phyloP scores from a whole-genome alignment of 2,329 filamentous ascomycete genomes.

The Ceratocystis eucalypticola region DNA sequence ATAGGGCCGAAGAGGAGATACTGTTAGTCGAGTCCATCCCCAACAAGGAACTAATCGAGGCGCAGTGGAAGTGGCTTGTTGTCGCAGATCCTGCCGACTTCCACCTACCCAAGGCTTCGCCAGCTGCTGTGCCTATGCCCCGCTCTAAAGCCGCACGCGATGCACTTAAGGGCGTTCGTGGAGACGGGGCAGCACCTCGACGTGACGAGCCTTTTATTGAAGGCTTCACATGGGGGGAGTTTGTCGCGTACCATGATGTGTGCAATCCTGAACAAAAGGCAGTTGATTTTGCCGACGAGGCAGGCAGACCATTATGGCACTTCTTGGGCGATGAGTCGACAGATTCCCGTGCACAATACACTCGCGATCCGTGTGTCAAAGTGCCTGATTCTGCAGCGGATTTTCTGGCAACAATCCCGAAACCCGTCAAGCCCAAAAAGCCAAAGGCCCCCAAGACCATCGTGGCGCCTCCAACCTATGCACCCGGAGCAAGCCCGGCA shows the following conservation, averaged over 20 bases:
- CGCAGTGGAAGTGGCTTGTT: constrained; percentile 74
- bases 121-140: constrained; percentile 56
- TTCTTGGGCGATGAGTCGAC: constrained; percentile 80
- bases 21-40: constrained; percentile 73
- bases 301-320: constrained; percentile 52
- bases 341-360: constrained; percentile 82
- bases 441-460: constrained; percentile 13
- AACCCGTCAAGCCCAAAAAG: constrained; percentile 31
- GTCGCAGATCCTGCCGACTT: constrained; percentile 59
- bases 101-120: constrained; percentile 59
- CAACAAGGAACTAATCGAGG: constrained; percentile 61
- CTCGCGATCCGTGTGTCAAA: constrained; percentile 52
- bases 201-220: constrained; percentile 55
- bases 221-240: constrained; percentile 65
- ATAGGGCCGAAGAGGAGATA: constrained; percentile 59
- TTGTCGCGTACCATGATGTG: constrained; percentile 44
- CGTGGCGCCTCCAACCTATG: not conserved
- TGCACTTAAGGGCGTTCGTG: constrained; percentile 48
- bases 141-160: constrained; percentile 46
- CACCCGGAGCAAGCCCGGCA: not conserved
- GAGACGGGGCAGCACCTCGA: constrained; percentile 47
- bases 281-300: constrained; percentile 30
- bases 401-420: constrained; percentile 56
- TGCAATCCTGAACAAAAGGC: constrained; percentile 22
- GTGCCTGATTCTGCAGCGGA: constrained; percentile 55